Percentiles rank a stretch among this genome's conserved stretches.
Evolutionary conservation across 1,139 yeast species (phyloP).

Genomic region (Pneumocystis oryctolagi): DNA sequence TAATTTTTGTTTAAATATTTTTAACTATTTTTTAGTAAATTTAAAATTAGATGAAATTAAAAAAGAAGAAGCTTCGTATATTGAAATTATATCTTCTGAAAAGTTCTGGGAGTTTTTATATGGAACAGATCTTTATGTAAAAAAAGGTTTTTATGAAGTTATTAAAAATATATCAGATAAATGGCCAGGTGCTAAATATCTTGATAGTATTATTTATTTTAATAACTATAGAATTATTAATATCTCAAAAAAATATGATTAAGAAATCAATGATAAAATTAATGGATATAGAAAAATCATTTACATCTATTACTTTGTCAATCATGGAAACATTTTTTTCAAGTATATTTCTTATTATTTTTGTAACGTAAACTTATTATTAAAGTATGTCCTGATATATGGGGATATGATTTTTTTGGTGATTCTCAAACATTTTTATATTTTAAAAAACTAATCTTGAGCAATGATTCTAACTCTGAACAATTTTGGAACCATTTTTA

Average conservation of each 20-base stretch:
- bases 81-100: not conserved
- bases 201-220: not conserved
- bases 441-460: not conserved
- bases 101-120: conserved; percentile 5
- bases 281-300: not conserved
- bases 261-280: not conserved
- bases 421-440: not conserved
- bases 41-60: not conserved
- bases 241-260: not conserved
- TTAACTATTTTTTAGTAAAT: not conserved
- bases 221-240: not conserved
- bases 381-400: not conserved
- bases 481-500: not conserved
- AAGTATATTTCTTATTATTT: not conserved
- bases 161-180: not conserved
- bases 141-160: not conserved
- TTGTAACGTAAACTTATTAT: not conserved
- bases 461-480: not conserved
- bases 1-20: not conserved
- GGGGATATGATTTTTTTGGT: not conserved
- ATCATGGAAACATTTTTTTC: not conserved
- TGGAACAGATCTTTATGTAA: not conserved
- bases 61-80: not conserved
- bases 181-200: not conserved
- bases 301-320: not conserved